These are phyloP conservation scores for Boeremia exigua DNA, from an alignment of 2,329 filamentous ascomycete genomes.

Conservation along the genomic window DNA sequence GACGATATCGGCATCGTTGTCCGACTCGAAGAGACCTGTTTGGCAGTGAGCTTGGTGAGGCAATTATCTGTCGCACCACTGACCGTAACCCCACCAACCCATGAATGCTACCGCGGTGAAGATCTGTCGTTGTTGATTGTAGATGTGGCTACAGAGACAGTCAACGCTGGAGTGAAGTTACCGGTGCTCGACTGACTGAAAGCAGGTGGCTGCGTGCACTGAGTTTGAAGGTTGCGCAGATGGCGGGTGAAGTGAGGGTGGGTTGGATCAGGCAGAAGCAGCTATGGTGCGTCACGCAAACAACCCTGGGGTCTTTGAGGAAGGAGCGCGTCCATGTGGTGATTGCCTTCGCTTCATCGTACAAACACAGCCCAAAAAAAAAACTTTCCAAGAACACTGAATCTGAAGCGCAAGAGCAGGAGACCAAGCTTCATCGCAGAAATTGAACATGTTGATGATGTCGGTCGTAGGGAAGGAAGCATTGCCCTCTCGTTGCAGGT, in stretches of 20 bases:
- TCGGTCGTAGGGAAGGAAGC: too few relatives aligned
- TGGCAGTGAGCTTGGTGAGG: not conserved
- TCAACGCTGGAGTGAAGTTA: not conserved
- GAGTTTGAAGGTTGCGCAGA: not conserved
- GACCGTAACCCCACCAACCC: slow-evolving; percentile 26
- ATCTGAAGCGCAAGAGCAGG: too few relatives aligned
- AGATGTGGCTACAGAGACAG: not conserved
- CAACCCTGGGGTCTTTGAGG: not conserved
- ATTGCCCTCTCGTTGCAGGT: too few relatives aligned
- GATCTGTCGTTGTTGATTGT: not conserved
- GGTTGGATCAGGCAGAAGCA: not conserved
- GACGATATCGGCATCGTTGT: slow-evolving; percentile 28
- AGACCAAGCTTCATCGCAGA: too few relatives aligned
- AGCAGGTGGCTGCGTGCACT: not conserved
- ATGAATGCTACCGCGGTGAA: too few relatives aligned
- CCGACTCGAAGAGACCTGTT: slow-evolving; percentile 30
- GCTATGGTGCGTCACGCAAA: not conserved
- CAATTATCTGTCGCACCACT: not conserved
- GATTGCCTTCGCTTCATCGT: too few relatives aligned
- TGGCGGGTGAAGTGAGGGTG: not conserved
- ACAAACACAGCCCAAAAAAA: too few relatives aligned
- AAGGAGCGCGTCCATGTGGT: slow-evolving; percentile 3
- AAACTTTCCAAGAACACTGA: too few relatives aligned
- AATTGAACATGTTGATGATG: too few relatives aligned
- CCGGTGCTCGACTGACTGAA: not conserved